Conservation (phyloP, 2,329 filamentous ascomycete genomes). For the Phyllachora maydis region DNA sequence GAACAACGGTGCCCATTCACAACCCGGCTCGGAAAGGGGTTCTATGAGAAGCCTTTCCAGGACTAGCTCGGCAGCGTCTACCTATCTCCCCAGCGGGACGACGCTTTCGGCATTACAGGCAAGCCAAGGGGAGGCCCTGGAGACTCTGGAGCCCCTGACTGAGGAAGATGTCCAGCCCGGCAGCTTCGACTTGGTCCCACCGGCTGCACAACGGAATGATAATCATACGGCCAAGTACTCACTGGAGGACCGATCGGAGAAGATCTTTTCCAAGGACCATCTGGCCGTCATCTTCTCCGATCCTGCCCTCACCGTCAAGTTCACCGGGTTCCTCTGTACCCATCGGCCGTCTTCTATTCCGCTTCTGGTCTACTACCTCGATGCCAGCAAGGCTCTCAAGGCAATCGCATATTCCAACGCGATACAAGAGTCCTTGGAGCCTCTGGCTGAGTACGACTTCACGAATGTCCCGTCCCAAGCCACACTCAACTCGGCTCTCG, state of each 20-base stretch:
- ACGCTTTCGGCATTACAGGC: conserved; percentile 15
- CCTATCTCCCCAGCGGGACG: conserved; percentile 3
- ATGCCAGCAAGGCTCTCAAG: conserved; percentile 48
- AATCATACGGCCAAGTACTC: conserved; percentile 15
- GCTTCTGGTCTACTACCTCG: conserved; percentile 49
- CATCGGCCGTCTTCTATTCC: conserved; percentile 41
- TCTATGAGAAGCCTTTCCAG: conserved; percentile 1
- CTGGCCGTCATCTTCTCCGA: conserved; percentile 7
- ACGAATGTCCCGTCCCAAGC: conserved; percentile 24
- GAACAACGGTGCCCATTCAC: too few relatives aligned
- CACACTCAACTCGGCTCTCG: conserved; percentile 35
- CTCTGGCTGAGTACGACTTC: conserved; percentile 33
- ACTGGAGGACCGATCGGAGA: conserved; percentile 30
- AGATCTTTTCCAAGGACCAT: conserved; percentile 35
- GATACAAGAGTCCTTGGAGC: conserved; percentile 37
- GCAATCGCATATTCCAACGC: conserved; percentile 54
- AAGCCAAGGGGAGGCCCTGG: conserved; percentile 31
- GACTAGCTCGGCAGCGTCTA: conserved; percentile 4
- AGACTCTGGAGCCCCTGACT: conserved; percentile 22
- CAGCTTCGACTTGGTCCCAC: conserved; percentile 24
- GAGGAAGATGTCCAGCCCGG: conserved; percentile 24
- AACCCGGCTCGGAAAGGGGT: too few relatives aligned
- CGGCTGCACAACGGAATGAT: conserved; percentile 5
- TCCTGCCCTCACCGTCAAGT: conserved; percentile 19
- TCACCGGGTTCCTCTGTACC: conserved; percentile 43